These are phyloP conservation scores for Trichoderma simmonsii DNA, from an alignment of 2,329 filamentous ascomycete species.

Conservation along the genomic window DNA sequence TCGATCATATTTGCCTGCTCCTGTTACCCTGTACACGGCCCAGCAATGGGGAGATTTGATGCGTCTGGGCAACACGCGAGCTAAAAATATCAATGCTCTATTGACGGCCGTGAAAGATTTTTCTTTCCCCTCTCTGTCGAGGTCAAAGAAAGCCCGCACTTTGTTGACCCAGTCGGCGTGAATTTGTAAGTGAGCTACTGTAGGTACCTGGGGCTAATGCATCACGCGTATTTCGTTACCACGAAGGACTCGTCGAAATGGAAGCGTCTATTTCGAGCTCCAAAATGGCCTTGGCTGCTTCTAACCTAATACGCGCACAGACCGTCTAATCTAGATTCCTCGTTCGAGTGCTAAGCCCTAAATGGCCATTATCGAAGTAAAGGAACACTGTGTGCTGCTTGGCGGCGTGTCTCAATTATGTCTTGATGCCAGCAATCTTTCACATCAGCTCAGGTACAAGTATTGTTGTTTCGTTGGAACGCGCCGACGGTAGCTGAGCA, in stretches of 20 bases:
- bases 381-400: not conserved
- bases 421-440: not conserved
- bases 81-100: not conserved
- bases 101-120: not conserved
- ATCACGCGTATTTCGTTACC: not conserved
- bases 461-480: not conserved
- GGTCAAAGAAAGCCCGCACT: not conserved
- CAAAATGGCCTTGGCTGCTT: not conserved
- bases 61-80: not conserved
- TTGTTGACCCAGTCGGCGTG: not conserved
- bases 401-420: not conserved
- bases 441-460: not conserved
- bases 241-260: not conserved
- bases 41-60: slow-evolving; percentile 2
- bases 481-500: not conserved
- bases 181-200: not conserved
- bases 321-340: not conserved
- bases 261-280: not conserved
- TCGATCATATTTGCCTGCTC: slow-evolving; percentile 8
- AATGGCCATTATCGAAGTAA: not conserved
- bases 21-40: not conserved
- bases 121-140: not conserved
- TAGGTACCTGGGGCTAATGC: not conserved
- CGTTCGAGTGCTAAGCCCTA: not conserved
- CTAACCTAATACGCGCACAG: not conserved